Evolutionary conservation across 2,329 filamentous ascomycete species (phyloP), one percentile per base, ranked within the genome.

Genomic region (Lasiodiplodia sp.): DNA sequence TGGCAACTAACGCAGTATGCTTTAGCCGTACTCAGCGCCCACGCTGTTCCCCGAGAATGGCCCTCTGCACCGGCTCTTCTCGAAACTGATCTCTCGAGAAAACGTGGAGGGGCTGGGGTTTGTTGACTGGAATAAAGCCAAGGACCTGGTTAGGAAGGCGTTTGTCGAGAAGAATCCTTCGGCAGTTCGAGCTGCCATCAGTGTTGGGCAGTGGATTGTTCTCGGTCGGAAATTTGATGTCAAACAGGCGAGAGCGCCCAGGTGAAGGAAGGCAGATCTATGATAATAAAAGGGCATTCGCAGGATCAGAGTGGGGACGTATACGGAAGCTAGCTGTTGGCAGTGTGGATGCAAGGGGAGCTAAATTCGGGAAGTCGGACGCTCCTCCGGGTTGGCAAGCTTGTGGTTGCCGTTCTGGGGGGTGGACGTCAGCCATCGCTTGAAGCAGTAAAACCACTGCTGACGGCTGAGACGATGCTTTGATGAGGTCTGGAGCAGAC

Each of bases 1-100:
- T 18, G 28, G 16, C 18, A 18, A n/a, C 47, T 64, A n/a, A 64
- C 47, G 44, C 8, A 12, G 37, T 28, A 49, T 8, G 16, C 57
- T 40, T 66, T 23, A 75, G 55, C 79, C 83, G 0, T 87, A 83
- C 70, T 72, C 79, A n/a, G 85, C 83, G 1, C 86, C 85, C 0
- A 75, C 77, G 0, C 75, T 71, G 25, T 87, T 80, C 71, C 77
- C 77, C 1, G 71, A 73, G 0, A 77, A 78, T 37, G 85, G 86
- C 0, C 82, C 83, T 0, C 67, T 88, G 34, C 79, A 85, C 64
- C 71, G 73, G 40, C 68, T 79, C 3, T 72, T 79, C 8, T 68
- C 72, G 21, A 66, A 69, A 7, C 70, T 79, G 47, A 71, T 80
- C 11, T 76, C 72, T 3, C 71, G 70, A 8, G 72, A 75, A 23